These are phyloP conservation scores for Podila epigama DNA, from an alignment of 192 early-diverging fungal genomes.

Conservation along the genomic window DNA sequence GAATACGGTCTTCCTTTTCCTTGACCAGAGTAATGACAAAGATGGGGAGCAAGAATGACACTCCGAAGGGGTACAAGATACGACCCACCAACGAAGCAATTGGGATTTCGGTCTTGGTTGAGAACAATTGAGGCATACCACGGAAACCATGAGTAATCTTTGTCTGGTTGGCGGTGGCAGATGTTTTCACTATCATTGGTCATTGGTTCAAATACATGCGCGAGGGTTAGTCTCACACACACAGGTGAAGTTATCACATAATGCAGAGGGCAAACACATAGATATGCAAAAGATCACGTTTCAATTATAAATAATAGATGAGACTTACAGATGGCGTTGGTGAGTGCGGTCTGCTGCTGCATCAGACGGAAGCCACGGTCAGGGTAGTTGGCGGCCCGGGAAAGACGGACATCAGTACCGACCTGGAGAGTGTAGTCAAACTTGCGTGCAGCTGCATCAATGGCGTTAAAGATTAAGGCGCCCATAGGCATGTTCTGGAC, in stretches of 20 bases:
- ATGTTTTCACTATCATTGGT: slow-evolving; percentile 39
- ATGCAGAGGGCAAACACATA: neutral
- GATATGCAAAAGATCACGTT: slow-evolving; percentile 18
- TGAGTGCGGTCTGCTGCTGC: slow-evolving; percentile 51
- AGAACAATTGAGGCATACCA: slow-evolving; percentile 62
- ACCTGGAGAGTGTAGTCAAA: slow-evolving; percentile 64
- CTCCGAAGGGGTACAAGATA: slow-evolving; percentile 75
- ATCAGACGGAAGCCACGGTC: slow-evolving; percentile 56
- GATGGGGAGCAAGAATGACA: slow-evolving; percentile 75
- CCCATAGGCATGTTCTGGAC: slow-evolving; percentile 64
- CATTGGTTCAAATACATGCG: slow-evolving; percentile 1
- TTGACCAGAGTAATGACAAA: slow-evolving; percentile 73
- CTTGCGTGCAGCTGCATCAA: slow-evolving; percentile 52
- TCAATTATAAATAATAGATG: slow-evolving; percentile 10
- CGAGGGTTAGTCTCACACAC: neutral
- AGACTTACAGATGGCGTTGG: slow-evolving; percentile 46
- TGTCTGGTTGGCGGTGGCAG: slow-evolving; percentile 25
- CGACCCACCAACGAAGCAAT: slow-evolving; percentile 64
- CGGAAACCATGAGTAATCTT: slow-evolving; percentile 71
- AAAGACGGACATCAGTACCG: slow-evolving; percentile 57
- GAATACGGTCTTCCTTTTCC: slow-evolving; percentile 75
- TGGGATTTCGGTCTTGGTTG: slow-evolving; percentile 57
- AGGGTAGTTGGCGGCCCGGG: slow-evolving; percentile 57
- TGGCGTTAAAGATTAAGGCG: slow-evolving; percentile 57
- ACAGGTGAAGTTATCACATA: neutral